phyloP scores from a whole-genome alignment of 768 basidiomycete species.

The Arthromyces matolae region DNA sequence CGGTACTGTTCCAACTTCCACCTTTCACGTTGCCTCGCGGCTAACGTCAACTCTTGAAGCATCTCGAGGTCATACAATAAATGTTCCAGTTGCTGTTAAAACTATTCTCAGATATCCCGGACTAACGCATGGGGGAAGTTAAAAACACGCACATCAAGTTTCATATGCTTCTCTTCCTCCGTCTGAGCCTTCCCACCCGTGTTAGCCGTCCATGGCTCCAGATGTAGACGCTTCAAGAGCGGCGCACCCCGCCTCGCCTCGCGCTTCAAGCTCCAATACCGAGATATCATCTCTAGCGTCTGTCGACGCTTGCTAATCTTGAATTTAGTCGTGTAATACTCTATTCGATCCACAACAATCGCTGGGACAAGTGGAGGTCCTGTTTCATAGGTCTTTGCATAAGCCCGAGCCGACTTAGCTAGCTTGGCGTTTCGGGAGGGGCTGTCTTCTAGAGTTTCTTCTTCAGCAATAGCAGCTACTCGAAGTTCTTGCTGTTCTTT shows the following conservation, averaged over 20 bases:
- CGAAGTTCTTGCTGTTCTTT: constrained; percentile 68
- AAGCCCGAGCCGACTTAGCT: constrained; percentile 83
- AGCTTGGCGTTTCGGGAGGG: constrained; percentile 38
- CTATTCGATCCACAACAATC: constrained; percentile 76
- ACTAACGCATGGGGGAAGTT: not conserved
- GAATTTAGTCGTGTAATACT: constrained; percentile 69
- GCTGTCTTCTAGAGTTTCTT: constrained; percentile 41
- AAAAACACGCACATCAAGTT: constrained; percentile 62
- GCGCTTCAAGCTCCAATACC: constrained; percentile 97
- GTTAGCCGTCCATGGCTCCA: constrained; percentile 96
- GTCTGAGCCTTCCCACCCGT: constrained; percentile 60
- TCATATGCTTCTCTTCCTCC: constrained; percentile 78
- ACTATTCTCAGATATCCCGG: not conserved
- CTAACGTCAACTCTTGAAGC: constrained; percentile 61
- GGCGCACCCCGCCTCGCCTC: constrained; percentile 93
- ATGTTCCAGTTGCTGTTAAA: constrained; percentile 47
- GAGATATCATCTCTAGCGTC: constrained; percentile 74
- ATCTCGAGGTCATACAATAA: constrained; percentile 76
- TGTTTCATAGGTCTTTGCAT: constrained; percentile 87
- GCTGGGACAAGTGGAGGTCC: constrained; percentile 91
- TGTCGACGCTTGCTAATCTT: constrained; percentile 70
- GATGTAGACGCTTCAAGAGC: constrained; percentile 84
- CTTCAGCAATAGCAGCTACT: constrained; percentile 48
- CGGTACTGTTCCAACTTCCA: constrained; percentile 72
- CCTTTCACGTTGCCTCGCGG: constrained; percentile 74